A percentile compares a stretch with the other conserved stretches of the same genome.
These are phyloP conservation scores for Globisporangium viniferum DNA, from an alignment of 352 stramenopile genomes.

Conservation along the genomic window DNA sequence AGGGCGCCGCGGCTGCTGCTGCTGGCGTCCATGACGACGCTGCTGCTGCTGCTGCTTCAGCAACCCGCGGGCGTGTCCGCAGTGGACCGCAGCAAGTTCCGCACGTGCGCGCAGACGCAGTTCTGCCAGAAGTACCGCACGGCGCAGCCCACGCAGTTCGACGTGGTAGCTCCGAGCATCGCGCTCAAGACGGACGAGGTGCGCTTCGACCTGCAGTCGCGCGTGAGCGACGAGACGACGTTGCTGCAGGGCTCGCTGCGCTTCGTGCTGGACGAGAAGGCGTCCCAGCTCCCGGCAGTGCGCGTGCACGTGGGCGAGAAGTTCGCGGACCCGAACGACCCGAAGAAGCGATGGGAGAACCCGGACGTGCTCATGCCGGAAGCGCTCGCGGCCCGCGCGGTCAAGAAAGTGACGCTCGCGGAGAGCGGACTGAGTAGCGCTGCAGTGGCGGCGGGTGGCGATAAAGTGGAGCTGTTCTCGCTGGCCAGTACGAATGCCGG, in stretches of 20 bases:
- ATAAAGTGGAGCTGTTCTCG: conserved; percentile 36
- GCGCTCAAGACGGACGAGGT: conserved; percentile 27
- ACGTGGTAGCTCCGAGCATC: conserved; percentile 36
- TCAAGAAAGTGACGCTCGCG: conserved; percentile 30
- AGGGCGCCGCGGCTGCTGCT: neutral
- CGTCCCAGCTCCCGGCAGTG: conserved; percentile 40
- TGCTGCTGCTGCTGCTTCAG: conserved; percentile 4
- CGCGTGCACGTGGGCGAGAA: conserved; percentile 58
- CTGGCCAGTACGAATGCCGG: conserved; percentile 12
- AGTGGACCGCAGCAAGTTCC: conserved; percentile 98
- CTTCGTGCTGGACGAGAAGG: conserved; percentile 46
- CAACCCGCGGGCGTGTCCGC: conserved; percentile 23
- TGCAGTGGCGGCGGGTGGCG: conserved; percentile 14
- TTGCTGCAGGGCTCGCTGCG: conserved; percentile 40
- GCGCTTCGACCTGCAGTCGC: conserved; percentile 37
- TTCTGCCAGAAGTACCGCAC: conserved; percentile 92
- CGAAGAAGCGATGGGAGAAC: conserved; percentile 58
- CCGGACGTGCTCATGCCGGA: conserved; percentile 37
- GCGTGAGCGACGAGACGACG: conserved; percentile 19
- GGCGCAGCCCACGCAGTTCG: conserved; percentile 25
- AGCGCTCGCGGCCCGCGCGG: conserved; percentile 29
- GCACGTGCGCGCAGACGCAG: conserved; percentile 96
- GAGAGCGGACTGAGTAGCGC: conserved; percentile 32
- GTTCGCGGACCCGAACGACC: conserved; percentile 45
- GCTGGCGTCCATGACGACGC: neutral